These are phyloP conservation scores for Cicer yamashitae DNA, from an alignment of 306 rosid genomes.

Conservation along the genomic window DNA sequence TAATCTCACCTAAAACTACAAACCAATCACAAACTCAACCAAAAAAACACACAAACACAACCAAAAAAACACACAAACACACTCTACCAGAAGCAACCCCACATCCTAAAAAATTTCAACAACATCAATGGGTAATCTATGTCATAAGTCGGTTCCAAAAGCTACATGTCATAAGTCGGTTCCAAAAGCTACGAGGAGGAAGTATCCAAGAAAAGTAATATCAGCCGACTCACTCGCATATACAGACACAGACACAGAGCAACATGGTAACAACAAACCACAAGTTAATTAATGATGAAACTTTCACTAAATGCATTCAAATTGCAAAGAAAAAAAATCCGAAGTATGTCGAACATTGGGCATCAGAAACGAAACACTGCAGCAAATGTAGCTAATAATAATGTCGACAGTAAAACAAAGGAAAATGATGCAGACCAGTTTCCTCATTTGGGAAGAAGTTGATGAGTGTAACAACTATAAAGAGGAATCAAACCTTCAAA, in stretches of 20 bases:
- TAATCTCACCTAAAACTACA: neutral
- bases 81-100: neutral
- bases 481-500: constrained; percentile 44
- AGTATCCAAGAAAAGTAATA: neutral
- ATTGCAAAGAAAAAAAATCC: constrained; percentile 35
- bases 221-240: no score
- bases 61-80: no score
- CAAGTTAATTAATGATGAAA: constrained; percentile 30
- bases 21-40: neutral
- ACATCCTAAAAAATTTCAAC: neutral
- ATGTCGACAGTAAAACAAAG: constrained; percentile 16
- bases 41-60: no score
- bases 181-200: neutral
- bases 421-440: constrained; percentile 46
- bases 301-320: constrained; percentile 46
- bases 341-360: constrained; percentile 35
- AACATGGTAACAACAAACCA: constrained; percentile 21
- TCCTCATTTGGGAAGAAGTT: constrained; percentile 53
- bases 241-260: neutral
- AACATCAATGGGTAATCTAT: constrained; percentile 20
- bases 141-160: neutral
- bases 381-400: constrained; percentile 10
- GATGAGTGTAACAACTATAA: constrained; percentile 39
- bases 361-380: neutral
- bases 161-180: neutral